These are phyloP conservation scores for Tubosaeta sp. DNA, from an alignment of 768 basidiomycete genomes.

Conservation along the genomic window DNA sequence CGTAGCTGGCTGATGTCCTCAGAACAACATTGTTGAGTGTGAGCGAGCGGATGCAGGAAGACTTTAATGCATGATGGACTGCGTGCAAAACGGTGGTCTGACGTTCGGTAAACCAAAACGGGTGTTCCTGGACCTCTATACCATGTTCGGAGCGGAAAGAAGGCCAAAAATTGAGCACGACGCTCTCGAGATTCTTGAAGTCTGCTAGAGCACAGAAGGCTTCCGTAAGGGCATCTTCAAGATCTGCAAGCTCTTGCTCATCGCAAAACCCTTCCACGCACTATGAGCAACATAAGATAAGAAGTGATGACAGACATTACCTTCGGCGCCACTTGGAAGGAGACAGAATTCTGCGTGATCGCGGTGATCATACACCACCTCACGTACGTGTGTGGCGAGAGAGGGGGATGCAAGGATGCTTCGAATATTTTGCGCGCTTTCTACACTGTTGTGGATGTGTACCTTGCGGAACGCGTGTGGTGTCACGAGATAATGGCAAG, in stretches of 20 bases:
- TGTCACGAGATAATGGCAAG: constrained; percentile 24
- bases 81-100: constrained; percentile 25
- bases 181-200: constrained; percentile 18
- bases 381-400: constrained; percentile 22
- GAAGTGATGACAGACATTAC: neutral
- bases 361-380: constrained; percentile 29
- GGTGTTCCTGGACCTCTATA: constrained; percentile 23
- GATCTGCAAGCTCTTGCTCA: constrained; percentile 29
- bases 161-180: constrained; percentile 30
- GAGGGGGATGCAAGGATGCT: constrained; percentile 20
- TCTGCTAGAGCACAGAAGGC: constrained; percentile 18
- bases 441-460: constrained; percentile 23
- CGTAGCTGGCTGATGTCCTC: constrained; percentile 23
- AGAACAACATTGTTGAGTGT: constrained; percentile 24
- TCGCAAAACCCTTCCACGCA: constrained; percentile 16
- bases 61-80: constrained; percentile 20
- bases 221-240: constrained; percentile 28
- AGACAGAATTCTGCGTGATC: constrained; percentile 24
- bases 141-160: constrained; percentile 24
- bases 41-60: constrained; percentile 19
- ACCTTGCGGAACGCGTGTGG: constrained; percentile 21
- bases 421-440: constrained; percentile 23
- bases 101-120: constrained; percentile 31
- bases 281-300: neutral
- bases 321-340: constrained; percentile 10